Evolutionary conservation across 2,329 filamentous ascomycete species (phyloP), one percentile per base, ranked within the genome.

Genomic region (Penicillium verrucosum): DNA sequence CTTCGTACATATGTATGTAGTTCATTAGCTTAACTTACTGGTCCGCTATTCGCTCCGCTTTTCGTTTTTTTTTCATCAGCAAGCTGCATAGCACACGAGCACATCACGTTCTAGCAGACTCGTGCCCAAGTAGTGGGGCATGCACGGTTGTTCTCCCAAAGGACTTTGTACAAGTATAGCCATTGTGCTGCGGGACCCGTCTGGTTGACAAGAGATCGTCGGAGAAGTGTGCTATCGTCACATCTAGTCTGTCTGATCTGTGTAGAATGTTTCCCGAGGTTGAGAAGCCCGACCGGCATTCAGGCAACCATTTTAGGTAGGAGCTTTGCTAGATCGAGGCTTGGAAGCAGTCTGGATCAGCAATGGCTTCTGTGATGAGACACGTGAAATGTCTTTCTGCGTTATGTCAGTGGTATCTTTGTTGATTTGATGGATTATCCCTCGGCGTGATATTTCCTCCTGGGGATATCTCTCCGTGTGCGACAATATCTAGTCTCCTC

Each of bases 61-160:
- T 14, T 34, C 11, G 29, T 21, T 6, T 40, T 27, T 34, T 34
- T 42, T 18, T 18, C 18, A 23, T 43, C 37, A 51, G 21, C 21
- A 43, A 53, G 37, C 54, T 57, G 50, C 50, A 56, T 25, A 25
- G 37, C 54, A 53, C 27, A 34, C 21, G 30, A 42, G 49, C n/a
- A 53, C 8, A 57, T 57, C 54, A 48, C 54, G 27, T 37, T 11
- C 16, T 16, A 36, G n/a, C 16, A 51, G 25, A 53, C 54, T 57
- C 50, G 44, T 57, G 54, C 50, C 54, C 54, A 57, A 57, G 43
- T 7, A 48, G 54, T 57, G 54, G 54, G 50, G 54, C 54, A 47
- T 57, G 50, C 54, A 57, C 54, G 37, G n/a, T 27, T 37, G n/a
- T 57, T 57, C 44, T 54, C 50, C 54, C 54, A 47, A 57, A 38